Percentiles rank a stretch among this genome's conserved stretches.
Evolutionary conservation across 208 protist species (phyloP).

Genomic region (Crithidia thermophila): DNA sequence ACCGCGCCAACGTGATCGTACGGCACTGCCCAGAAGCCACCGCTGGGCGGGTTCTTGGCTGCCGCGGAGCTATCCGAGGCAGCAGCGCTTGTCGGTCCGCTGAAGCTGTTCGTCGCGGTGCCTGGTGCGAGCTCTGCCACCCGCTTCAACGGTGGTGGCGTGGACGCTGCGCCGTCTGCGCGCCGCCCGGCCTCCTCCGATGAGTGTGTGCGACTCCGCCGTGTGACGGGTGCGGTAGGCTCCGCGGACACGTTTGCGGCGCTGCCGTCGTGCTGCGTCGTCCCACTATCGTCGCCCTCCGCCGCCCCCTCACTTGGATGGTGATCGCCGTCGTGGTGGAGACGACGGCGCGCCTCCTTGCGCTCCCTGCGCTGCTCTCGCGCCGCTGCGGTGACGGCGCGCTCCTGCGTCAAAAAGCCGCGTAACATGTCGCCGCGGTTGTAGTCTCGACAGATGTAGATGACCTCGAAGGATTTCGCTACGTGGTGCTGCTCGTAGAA

Average conservation of each 20-base stretch:
- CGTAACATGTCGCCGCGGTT: conserved; percentile 26
- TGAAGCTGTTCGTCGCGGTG: conserved; percentile 12
- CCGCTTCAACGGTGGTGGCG: conserved; percentile 23
- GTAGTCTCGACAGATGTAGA: conserved; percentile 33
- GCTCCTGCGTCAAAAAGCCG: conserved; percentile 18
- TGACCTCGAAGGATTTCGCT: conserved; percentile 23
- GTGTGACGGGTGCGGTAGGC: too few relatives aligned
- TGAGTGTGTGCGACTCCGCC: background rate
- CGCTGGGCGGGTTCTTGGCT: too few relatives aligned
- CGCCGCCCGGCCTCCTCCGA: background rate
- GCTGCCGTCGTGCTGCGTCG: background rate
- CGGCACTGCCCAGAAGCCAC: conserved; percentile 38
- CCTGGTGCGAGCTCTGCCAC: conserved; percentile 17
- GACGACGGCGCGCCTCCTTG: background rate
- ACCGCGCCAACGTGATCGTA: conserved; percentile 37
- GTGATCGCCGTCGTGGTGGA: background rate
- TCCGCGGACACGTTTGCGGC: background rate
- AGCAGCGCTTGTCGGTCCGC: background rate
- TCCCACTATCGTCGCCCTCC: background rate
- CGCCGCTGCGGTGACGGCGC: background rate
- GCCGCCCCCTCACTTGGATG: background rate
- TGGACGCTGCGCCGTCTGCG: background rate
- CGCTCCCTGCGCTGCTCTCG: background rate
- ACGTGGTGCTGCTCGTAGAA: conserved; percentile 36
- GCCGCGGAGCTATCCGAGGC: background rate